Conservation (phyloP, 108 stramenopile genomes). For the Cyclostephanos tholiformis region DNA sequence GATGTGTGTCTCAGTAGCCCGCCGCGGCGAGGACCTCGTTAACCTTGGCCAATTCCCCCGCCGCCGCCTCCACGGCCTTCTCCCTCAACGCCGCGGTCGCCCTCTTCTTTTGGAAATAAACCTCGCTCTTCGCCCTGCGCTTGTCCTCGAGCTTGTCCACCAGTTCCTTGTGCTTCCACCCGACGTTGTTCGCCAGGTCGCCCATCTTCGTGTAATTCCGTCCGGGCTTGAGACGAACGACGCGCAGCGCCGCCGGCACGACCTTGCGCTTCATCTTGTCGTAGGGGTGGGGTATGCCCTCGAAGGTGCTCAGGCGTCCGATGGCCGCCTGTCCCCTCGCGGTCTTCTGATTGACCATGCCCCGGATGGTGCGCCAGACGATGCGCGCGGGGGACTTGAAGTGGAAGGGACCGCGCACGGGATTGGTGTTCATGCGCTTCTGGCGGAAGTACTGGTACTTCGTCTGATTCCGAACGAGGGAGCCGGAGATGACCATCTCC, state of each 20-base stretch:
- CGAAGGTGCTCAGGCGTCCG: constrained; percentile 93
- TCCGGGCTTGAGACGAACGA: constrained; percentile 89
- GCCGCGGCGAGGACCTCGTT: constrained; percentile 81
- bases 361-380: constrained; percentile 98
- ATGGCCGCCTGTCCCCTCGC: constrained; percentile 94
- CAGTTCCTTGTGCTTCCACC: constrained; percentile 98
- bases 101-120: constrained; percentile 97
- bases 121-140: constrained; percentile 93
- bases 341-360: constrained; percentile 99
- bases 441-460: constrained; percentile 97
- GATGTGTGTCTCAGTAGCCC: constrained; percentile 89
- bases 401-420: constrained; percentile 93
- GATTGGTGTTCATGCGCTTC: constrained; percentile 99
- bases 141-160: constrained; percentile 89
- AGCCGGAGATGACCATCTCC: constrained; percentile 96
- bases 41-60: constrained; percentile 82
- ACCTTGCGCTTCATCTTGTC: constrained; percentile 99
- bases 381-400: constrained; percentile 96
- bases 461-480: constrained; percentile 92
- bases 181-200: constrained; percentile 89
- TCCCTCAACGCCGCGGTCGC: constrained; percentile 64
- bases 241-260: constrained; percentile 96
- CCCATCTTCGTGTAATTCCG: constrained; percentile 95
- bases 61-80: constrained; percentile 81
- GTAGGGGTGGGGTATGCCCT: constrained; percentile 98